Conservation (phyloP, 2,329 filamentous ascomycete species). For the Trichothecium sympodiale region DNA sequence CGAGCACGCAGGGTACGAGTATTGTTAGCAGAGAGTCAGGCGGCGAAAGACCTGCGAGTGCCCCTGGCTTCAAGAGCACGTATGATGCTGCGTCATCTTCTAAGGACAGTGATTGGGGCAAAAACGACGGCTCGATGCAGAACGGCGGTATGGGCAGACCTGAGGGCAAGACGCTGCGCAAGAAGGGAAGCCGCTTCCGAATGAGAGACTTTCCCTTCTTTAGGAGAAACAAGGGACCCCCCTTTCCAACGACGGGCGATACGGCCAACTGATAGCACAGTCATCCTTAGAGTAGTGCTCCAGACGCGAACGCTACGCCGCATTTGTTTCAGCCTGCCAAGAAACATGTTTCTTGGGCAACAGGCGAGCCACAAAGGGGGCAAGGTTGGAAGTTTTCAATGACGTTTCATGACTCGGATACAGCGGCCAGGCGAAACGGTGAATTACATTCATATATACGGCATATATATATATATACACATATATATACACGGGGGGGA, state of each 20-base stretch:
- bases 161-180: slow-evolving; percentile 41
- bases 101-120: slow-evolving; percentile 17
- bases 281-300: too few relatives aligned
- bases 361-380: too few relatives aligned
- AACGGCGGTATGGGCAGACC: slow-evolving; percentile 32
- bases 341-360: too few relatives aligned
- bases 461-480: too few relatives aligned
- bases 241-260: slow-evolving; percentile 19
- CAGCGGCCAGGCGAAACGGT: neutral
- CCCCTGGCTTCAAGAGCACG: slow-evolving; percentile 28
- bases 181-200: slow-evolving; percentile 52
- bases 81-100: slow-evolving; percentile 9
- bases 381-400: neutral
- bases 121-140: slow-evolving; percentile 21
- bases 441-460: too few relatives aligned
- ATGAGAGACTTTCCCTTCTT: slow-evolving; percentile 51
- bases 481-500: too few relatives aligned
- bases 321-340: too few relatives aligned
- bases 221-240: slow-evolving; percentile 36
- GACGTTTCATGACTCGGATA: neutral
- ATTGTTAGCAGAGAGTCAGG: slow-evolving; percentile 48
- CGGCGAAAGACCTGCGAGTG: slow-evolving; percentile 34
- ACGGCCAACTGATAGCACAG: slow-evolving; percentile 15
- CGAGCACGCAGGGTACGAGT: slow-evolving; percentile 55
- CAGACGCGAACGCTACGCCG: too few relatives aligned